Percentiles rank a stretch among this genome's conserved stretches.
phyloP scores from a whole-genome alignment of 164 flowering plant genomes.

The Stephania japonica region DNA sequence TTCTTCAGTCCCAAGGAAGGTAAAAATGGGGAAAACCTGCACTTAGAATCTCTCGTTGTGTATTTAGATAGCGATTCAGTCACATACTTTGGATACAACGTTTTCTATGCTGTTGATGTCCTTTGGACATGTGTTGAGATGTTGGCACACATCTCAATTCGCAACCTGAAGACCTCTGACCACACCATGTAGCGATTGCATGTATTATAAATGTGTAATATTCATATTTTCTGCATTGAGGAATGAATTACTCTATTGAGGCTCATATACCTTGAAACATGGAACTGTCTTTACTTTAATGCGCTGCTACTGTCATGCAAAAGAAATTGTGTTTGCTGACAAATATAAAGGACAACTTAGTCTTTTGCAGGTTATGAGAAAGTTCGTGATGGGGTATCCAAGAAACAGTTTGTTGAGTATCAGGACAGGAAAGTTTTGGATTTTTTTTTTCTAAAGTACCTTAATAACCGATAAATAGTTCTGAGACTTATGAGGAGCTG shows the following conservation, averaged over 20 bases:
- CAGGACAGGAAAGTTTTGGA: not conserved
- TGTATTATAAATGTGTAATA: no score
- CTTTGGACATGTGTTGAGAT: no score
- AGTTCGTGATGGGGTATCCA: not conserved
- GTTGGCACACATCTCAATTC: no score
- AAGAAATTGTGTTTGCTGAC: not conserved
- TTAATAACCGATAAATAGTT: not conserved
- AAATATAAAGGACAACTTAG: not conserved
- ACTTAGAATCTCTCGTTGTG: not conserved
- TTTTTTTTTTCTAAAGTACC: not conserved
- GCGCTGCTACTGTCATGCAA: not conserved
- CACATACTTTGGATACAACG: no score
- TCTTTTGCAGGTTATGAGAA: not conserved
- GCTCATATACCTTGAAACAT: not conserved
- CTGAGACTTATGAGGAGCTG: not conserved
- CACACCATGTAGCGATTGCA: no score
- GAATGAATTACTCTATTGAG: not conserved
- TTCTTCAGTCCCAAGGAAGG: slow-evolving; percentile 91
- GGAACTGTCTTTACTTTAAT: no score
- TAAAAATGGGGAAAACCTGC: slow-evolving; percentile 18
- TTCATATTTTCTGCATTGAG: not conserved
- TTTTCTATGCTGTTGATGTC: no score
- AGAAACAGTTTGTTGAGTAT: not conserved
- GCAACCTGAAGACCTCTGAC: no score
- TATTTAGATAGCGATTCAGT: not conserved